phyloP scores from a whole-genome alignment of 78 protist genomes.

The Bigelowiella natans region DNA sequence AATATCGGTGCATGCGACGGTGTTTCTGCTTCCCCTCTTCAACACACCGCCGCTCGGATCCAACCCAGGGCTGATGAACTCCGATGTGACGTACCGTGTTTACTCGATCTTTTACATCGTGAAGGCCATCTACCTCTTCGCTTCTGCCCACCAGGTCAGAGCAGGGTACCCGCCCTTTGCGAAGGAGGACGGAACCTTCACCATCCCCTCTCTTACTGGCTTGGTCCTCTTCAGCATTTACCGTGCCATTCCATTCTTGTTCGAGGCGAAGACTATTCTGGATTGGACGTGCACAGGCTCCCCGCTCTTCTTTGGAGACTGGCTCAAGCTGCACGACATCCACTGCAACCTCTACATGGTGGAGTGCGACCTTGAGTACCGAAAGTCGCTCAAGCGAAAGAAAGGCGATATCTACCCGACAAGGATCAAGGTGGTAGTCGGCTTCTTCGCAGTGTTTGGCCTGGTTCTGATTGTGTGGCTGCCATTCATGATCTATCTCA shows the following conservation, averaged over 20 bases:
- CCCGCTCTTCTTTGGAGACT: not conserved
- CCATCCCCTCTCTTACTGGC: not conserved
- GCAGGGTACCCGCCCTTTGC: not conserved
- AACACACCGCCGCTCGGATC: too few species aligned
- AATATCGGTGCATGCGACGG: too few species aligned
- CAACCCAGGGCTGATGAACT: not conserved
- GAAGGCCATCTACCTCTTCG: not conserved
- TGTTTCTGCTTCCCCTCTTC: too few species aligned
- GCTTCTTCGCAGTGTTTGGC: not conserved
- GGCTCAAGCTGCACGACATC: not conserved
- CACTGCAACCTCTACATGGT: not conserved
- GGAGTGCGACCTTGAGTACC: not conserved
- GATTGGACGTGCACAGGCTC: not conserved
- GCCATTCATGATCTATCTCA: not conserved
- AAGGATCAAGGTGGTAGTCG: not conserved
- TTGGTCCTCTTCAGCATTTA: not conserved
- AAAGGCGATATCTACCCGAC: not conserved
- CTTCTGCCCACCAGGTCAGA: not conserved
- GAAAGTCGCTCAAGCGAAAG: not conserved
- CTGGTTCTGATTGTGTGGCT: not conserved
- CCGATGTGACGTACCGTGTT: not conserved
- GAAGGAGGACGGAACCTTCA: not conserved
- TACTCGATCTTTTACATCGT: not conserved
- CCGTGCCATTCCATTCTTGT: not conserved
- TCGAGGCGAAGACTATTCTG: not conserved